phyloP scores from a whole-genome alignment of 164 flowering plant species.

The Vitis rupestris region DNA sequence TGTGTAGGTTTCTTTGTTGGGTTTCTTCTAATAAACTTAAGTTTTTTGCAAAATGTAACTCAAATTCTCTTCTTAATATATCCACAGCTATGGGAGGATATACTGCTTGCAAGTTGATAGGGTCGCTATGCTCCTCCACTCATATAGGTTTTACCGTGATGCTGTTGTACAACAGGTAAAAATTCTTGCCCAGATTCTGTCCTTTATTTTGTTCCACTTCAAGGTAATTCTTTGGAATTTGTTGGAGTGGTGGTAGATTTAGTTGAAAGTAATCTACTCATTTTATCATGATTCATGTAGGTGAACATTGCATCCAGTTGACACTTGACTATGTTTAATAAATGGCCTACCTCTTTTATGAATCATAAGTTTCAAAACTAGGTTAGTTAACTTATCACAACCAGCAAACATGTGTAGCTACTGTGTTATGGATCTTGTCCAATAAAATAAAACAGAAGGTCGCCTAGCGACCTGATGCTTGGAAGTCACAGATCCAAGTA shows the following conservation, averaged over 20 bases:
- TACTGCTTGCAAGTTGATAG: constrained; percentile 95
- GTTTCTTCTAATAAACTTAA: constrained; percentile 3
- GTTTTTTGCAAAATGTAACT: not conserved
- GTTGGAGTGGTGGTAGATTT: not conserved
- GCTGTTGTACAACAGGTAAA: constrained; percentile 91
- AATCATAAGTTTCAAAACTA: too few species aligned
- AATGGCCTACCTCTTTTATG: too few species aligned
- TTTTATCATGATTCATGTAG: too few species aligned
- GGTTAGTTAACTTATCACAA: too few species aligned
- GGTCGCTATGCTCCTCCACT: constrained; percentile 81
- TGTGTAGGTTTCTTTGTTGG: constrained; percentile 46
- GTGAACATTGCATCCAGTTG: too few species aligned
- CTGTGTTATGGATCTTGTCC: too few species aligned
- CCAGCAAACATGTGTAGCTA: too few species aligned
- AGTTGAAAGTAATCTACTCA: too few species aligned
- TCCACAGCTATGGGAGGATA: constrained; percentile 89
- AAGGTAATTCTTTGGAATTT: not conserved
- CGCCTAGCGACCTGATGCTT: too few species aligned
- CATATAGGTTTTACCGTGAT: constrained; percentile 88
- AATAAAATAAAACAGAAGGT: too few species aligned
- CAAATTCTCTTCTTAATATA: not conserved
- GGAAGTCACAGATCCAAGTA: too few species aligned
- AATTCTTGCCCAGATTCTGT: constrained; percentile 1
- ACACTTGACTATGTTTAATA: too few species aligned
- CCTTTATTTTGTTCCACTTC: not conserved